phyloP scores from a whole-genome alignment of 2,329 filamentous ascomycete species.

The Nothophaeocryptopus gaeumannii region DNA sequence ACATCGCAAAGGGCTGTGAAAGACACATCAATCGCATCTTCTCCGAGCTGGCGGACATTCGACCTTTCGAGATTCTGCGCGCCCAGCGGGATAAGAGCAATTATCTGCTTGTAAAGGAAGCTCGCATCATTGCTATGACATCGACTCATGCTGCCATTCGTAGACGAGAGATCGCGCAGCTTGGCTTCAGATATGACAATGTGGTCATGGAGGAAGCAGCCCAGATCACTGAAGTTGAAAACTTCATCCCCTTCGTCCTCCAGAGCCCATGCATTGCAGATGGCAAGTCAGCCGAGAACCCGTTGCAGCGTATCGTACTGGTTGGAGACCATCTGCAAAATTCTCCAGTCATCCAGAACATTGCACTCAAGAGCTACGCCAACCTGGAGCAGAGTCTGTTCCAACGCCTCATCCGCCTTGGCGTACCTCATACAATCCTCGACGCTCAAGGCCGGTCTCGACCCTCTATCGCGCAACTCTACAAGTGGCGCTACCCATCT shows the following conservation, averaged over 20 bases:
- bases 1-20: slow-evolving; percentile 81
- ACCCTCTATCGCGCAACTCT: slow-evolving; percentile 80
- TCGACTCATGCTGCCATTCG: slow-evolving; percentile 96
- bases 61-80: slow-evolving; percentile 90
- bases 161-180: slow-evolving; percentile 78
- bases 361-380: slow-evolving; percentile 90
- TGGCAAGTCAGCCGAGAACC: slow-evolving; percentile 56
- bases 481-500: slow-evolving; percentile 86
- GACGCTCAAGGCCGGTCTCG: slow-evolving; percentile 92
- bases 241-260: slow-evolving; percentile 90
- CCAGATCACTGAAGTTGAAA: slow-evolving; percentile 96
- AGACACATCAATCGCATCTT: slow-evolving; percentile 88
- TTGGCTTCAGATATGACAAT: slow-evolving; percentile 98
- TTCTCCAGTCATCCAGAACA: slow-evolving; percentile 89
- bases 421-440: slow-evolving; percentile 84
- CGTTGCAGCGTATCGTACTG: slow-evolving; percentile 82
- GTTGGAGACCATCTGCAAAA: slow-evolving; percentile 97
- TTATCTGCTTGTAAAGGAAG: slow-evolving; percentile 90
- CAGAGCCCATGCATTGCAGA: slow-evolving; percentile 56
- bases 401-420: slow-evolving; percentile 81
- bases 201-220: slow-evolving; percentile 98
- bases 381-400: slow-evolving; percentile 97
- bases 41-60: slow-evolving; percentile 83
- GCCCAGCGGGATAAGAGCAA: slow-evolving; percentile 90
- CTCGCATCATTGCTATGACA: slow-evolving; percentile 98